Evolutionary conservation across 257 asterid genomes (phyloP), one percentile per base, ranked within the genome.

Genomic region (Gentiana dahurica): DNA sequence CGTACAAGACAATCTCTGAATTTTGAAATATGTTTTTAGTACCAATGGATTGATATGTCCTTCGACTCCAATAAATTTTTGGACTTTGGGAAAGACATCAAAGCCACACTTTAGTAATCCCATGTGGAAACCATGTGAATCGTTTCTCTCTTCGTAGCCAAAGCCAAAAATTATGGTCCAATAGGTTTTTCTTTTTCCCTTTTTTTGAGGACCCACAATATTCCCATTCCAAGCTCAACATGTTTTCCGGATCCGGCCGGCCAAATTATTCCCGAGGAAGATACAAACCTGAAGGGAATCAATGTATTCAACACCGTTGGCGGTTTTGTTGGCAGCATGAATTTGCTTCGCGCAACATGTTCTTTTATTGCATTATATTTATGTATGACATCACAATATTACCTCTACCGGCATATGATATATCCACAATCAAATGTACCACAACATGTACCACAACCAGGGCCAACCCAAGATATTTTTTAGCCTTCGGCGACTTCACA

Each of bases 91-190:
- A 69, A 62, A 72, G 65, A 59, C 63, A 67, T 77, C 73, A 71
- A 73, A 58, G 47, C 63, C 78, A 61, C 51, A 49, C 73, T 73
- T 71, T 67, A 60, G 54, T 73, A 72, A 56, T 58, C 68, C 77
- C 86, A 80, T 80, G 85, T 83, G 93, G 81, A 69, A 71, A 79
- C 81, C 87, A 79, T 79, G 92, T 80, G 92, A 67, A 3, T 51
- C 61, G 53, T 63, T 66, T 65, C 54, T 68, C 65, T 56, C 72
- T 68, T 76, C 68, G 67, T 71, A 66, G 70, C 62, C 62, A 54
- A 55, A 54, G 59, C 78, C 86, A 64, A 76, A 70, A 71, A 69
- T 68, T 58, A 72, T 58, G 75, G 72, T 75, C 65, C 49, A 48
- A 43, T 67, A 52, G 72, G 49, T 78, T 62, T 75, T 58, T 60